phyloP scores from a whole-genome alignment of 208 protist genomes.

The Acanthamoeba lenticulata region DNA sequence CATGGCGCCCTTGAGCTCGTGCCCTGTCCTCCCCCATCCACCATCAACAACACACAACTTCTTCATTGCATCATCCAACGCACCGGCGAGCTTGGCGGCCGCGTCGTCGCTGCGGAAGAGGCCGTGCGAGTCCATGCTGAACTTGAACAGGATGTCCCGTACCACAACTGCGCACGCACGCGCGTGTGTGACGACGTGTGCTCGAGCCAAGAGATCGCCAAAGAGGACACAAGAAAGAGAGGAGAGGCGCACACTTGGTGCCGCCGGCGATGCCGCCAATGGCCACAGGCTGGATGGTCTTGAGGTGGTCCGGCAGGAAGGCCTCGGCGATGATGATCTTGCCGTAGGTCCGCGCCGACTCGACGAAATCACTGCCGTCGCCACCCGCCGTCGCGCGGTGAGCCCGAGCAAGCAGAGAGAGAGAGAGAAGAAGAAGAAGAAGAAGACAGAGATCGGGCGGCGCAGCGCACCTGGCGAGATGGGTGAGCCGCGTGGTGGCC shows the following conservation, averaged over 20 bases:
- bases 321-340: slow-evolving; percentile 55
- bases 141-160: slow-evolving; percentile 28
- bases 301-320: not conserved
- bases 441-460: no score
- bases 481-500: not conserved
- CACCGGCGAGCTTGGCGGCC: not conserved
- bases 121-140: not conserved
- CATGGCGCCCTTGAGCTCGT: slow-evolving; percentile 57
- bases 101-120: not conserved
- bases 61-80: no score
- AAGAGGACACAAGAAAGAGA: no score
- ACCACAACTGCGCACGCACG: not conserved
- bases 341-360: not conserved
- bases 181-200: not conserved
- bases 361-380: slow-evolving; percentile 6
- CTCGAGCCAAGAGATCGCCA: no score
- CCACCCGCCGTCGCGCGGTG: no score
- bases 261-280: slow-evolving; percentile 41
- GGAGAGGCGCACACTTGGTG: not conserved
- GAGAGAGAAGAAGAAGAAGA: no score
- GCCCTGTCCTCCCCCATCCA: no score
- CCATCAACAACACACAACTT: no score
- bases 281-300: slow-evolving; percentile 26
- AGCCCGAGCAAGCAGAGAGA: no score
- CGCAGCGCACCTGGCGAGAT: not conserved